A percentile compares a stretch with the other conserved stretches of the same genome.
phyloP scores from a whole-genome alignment of 2,329 filamentous ascomycete genomes.

The Fusarium scirpi region DNA sequence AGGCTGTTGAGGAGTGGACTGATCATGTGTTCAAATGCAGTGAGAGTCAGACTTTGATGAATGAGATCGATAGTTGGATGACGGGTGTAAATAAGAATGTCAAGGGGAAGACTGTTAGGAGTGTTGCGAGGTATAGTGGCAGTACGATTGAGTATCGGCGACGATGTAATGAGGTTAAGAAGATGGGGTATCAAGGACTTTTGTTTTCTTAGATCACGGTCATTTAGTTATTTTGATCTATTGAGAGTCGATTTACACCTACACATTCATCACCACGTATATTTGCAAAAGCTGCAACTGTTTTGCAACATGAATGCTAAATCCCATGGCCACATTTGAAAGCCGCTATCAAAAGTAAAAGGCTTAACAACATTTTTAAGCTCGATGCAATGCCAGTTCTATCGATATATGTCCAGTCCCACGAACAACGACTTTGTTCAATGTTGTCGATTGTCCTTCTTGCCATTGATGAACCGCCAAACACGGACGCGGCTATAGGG shows the following conservation, averaged over 20 bases:
- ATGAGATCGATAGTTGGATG: constrained; percentile 62
- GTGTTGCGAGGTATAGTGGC: constrained; percentile 49
- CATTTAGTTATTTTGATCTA: rapidly evolving
- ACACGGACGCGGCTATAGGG: background rate
- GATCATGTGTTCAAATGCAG: constrained; percentile 61
- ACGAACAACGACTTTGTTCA: rapidly evolving
- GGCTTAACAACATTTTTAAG: too few species aligned
- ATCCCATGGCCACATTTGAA: too few species aligned
- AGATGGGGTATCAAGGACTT: constrained; percentile 10
- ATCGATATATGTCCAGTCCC: background rate
- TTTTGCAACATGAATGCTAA: too few species aligned
- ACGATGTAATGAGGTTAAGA: constrained; percentile 21
- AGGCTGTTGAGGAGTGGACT: constrained; percentile 36
- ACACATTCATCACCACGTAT: too few species aligned
- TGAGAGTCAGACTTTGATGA: constrained; percentile 54
- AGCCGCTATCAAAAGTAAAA: too few species aligned
- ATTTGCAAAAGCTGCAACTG: too few species aligned
- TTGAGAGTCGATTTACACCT: too few species aligned
- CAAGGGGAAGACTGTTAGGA: constrained; percentile 58
- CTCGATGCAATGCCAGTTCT: rapidly evolving
- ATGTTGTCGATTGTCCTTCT: background rate
- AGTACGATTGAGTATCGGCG: constrained; percentile 28
- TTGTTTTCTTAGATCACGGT: constrained; percentile 1
- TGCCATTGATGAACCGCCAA: background rate
- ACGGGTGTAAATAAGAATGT: constrained; percentile 66